Conservation (phyloP, 2,329 filamentous ascomycete genomes). For the Fusarium citri region DNA sequence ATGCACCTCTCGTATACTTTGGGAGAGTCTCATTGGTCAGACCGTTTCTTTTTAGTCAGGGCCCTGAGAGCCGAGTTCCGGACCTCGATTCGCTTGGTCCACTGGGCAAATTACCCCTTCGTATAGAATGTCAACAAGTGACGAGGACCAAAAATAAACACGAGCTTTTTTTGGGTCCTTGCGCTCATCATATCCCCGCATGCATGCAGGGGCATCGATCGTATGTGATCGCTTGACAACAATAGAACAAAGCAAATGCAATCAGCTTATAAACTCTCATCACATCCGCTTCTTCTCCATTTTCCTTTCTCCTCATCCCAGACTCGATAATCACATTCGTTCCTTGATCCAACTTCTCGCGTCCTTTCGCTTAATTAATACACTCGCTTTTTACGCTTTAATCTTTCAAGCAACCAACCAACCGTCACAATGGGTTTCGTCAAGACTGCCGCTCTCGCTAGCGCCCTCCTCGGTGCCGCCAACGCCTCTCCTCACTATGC, state of each 20-base stretch:
- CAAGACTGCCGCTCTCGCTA: constrained; percentile 33
- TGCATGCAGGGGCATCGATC: constrained; percentile 11
- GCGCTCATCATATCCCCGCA: constrained; percentile 17
- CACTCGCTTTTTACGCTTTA: constrained; percentile 18
- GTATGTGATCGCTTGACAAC: not conserved
- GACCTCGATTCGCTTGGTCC: not conserved
- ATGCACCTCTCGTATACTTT: constrained; percentile 2
- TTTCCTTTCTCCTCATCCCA: constrained; percentile 6
- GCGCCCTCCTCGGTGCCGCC: constrained; percentile 32
- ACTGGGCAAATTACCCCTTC: constrained; percentile 23
- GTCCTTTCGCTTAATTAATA: constrained; percentile 6
- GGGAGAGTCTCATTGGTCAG: not conserved
- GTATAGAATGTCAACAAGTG: constrained; percentile 8
- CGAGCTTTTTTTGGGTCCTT: constrained; percentile 14
- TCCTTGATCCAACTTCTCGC: constrained; percentile 14
- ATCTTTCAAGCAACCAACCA: constrained; percentile 6
- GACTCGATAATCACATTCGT: constrained; percentile 5
- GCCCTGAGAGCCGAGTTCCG: constrained; percentile 12
- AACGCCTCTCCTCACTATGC: constrained; percentile 32
- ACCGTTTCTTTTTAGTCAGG: not conserved
- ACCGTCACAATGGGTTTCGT: constrained; percentile 40
- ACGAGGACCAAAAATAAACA: constrained; percentile 26
- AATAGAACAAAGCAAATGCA: not conserved
- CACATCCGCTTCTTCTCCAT: not conserved
- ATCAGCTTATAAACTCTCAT: constrained; percentile 10